phyloP scores from a whole-genome alignment of 129 eudicot genomes.

The Kitagawia praeruptora region DNA sequence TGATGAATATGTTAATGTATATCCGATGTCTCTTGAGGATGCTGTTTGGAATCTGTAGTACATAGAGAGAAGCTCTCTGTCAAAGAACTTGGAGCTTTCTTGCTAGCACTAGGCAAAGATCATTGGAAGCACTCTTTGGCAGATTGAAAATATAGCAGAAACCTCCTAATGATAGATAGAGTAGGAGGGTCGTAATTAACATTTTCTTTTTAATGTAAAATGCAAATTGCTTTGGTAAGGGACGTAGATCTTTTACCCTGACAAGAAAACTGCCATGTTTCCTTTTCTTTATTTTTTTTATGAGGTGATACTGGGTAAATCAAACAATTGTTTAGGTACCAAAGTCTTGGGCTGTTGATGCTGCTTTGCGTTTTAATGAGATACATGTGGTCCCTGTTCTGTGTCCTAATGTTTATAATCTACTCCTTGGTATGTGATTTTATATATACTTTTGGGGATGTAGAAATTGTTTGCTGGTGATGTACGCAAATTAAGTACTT shows the following conservation, averaged over 20 bases:
- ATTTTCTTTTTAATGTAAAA: background rate
- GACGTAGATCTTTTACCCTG: background rate
- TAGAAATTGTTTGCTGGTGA: background rate
- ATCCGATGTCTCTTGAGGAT: background rate
- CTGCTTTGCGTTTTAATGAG: background rate
- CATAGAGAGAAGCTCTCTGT: background rate
- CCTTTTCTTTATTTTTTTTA: background rate
- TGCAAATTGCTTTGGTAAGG: slow-evolving; percentile 9
- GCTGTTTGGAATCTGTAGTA: slow-evolving; percentile 6
- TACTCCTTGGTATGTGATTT: background rate
- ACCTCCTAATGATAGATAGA: background rate
- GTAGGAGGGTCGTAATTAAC: slow-evolving; percentile 2
- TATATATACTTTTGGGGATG: background rate
- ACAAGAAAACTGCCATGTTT: background rate
- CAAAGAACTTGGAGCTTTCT: background rate
- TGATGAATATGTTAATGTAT: slow-evolving; percentile 11
- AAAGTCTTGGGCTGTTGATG: background rate
- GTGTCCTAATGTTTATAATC: background rate
- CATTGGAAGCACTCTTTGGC: slow-evolving; percentile 10
- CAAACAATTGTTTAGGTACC: background rate
- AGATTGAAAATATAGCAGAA: background rate
- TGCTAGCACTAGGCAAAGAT: background rate
- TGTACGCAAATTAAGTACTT: background rate
- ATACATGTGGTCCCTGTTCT: background rate
- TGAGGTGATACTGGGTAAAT: background rate